Base-by-base conservation (phyloP, 108 stramenopile species). In the Conticribra weissflogii region DNA sequence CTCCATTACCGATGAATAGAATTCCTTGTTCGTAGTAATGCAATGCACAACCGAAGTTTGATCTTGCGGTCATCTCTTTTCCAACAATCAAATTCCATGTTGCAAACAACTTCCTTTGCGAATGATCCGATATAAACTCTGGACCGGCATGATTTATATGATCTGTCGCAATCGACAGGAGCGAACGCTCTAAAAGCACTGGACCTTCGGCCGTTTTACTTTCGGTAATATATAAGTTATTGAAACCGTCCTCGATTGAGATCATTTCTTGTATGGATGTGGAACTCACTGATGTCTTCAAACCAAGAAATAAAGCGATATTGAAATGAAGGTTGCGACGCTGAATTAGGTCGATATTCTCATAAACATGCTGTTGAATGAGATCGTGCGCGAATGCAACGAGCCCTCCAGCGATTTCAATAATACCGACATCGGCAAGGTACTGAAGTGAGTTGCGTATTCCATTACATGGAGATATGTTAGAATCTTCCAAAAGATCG, bases 301-400 rank as follows among this genome's bases (percentile, higher is more conserved):
- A 41, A 14, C 45, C 54, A 18, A 68, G 55, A 33, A 21, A 58
- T 5, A 21, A 2, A n/a, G 45, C 56, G 18, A 68, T 44, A 17
- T 57, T 16, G 21, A 68, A 44, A 36, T 68, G 67, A 41, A 68
- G 19, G 4, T 12, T 16, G 34, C 18, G 29, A 14, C 22, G 27
- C 19, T 68, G 31, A 2, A 31, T 56, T 8, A 15, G 15, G 1
- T 31, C 34, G 4, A 68, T 58, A 21, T 29, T 34, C 9, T 68
- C 45, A 50, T 68, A 68, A 23, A 68, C 67, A 12, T 18, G 21
- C 34, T 68, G 54, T 25, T 47, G 67, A 29, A 68, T 68, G 8
- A 68, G 49, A 45, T 68, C 67, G 49, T 68, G 67, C 8, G 56
- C 46, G 34, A 68, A 68, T 34, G 36, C 41, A 18, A 68, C 24